Evolutionary conservation across 1,139 yeast genomes (phyloP).

Genomic region (Hyphopichia fennica): DNA sequence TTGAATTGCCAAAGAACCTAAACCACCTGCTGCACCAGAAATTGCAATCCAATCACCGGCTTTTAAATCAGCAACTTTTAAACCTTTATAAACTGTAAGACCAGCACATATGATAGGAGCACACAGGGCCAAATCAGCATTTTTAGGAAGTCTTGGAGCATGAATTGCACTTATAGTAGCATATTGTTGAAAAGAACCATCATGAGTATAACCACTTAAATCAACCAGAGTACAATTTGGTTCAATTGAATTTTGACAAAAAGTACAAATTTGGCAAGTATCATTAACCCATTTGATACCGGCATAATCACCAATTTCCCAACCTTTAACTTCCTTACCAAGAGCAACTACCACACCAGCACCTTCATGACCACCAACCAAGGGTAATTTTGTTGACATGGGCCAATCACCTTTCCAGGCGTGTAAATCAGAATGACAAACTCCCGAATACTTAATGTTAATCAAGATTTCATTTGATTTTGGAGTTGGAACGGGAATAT

Average conservation of each 20-base stretch:
- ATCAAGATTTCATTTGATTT: neutral
- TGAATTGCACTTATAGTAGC: neutral
- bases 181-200: neutral
- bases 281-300: neutral
- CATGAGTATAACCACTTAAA: neutral
- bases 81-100: neutral
- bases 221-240: neutral
- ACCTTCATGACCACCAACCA: neutral
- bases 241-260: neutral
- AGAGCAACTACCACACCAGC: neutral
- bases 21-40: neutral
- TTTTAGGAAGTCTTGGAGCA: neutral
- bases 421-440: neutral
- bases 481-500: neutral
- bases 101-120: neutral
- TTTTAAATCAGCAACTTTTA: neutral
- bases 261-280: neutral
- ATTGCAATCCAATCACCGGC: neutral
- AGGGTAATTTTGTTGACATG: neutral
- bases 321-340: neutral
- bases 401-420: neutral
- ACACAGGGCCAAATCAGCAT: neutral
- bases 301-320: neutral
- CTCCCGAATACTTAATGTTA: neutral
- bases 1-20: neutral